Conservation (phyloP, 768 basidiomycete genomes). For the Tylopilus felleus region DNA sequence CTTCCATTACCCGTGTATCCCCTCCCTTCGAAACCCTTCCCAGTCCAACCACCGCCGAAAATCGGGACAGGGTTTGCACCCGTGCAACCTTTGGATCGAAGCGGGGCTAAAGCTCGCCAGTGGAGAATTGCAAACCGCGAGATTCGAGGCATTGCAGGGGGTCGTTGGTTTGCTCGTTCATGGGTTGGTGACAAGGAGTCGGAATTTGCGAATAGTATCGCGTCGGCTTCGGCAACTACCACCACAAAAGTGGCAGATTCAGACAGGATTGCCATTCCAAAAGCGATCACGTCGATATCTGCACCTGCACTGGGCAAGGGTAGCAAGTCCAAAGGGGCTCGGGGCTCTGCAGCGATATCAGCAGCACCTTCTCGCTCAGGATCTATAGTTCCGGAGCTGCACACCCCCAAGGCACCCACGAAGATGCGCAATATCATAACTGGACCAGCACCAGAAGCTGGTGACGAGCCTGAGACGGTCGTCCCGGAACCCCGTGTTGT, state of each 20-base stretch:
- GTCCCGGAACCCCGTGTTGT: conserved; percentile 16
- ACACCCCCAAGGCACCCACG: conserved; percentile 49
- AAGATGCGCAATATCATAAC: conserved; percentile 65
- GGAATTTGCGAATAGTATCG: conserved; percentile 45
- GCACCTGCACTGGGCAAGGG: conserved; percentile 41
- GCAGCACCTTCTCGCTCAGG: conserved; percentile 58
- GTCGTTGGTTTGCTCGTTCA: conserved; percentile 74
- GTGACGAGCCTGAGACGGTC: conserved; percentile 43
- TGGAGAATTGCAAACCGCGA: conserved; percentile 77
- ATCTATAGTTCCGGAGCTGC: conserved; percentile 48
- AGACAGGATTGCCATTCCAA: conserved; percentile 32
- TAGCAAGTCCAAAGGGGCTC: conserved; percentile 39
- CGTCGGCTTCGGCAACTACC: conserved; percentile 24
- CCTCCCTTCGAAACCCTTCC: conserved; percentile 78
- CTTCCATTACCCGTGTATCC: conserved; percentile 63
- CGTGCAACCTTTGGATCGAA: conserved; percentile 61
- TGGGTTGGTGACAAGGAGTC: conserved; percentile 88
- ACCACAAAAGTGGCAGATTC: conserved; percentile 29
- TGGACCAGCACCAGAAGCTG: conserved; percentile 49
- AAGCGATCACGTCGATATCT: conserved; percentile 45
- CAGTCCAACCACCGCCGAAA: conserved; percentile 75
- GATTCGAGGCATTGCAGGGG: conserved; percentile 78
- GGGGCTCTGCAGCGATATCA: conserved; percentile 39
- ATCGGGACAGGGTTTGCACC: conserved; percentile 73
- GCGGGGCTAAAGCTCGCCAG: conserved; percentile 55